Evolutionary conservation across 768 basidiomycete species (phyloP).

Genomic region (Candolleomyces aberdarensis): DNA sequence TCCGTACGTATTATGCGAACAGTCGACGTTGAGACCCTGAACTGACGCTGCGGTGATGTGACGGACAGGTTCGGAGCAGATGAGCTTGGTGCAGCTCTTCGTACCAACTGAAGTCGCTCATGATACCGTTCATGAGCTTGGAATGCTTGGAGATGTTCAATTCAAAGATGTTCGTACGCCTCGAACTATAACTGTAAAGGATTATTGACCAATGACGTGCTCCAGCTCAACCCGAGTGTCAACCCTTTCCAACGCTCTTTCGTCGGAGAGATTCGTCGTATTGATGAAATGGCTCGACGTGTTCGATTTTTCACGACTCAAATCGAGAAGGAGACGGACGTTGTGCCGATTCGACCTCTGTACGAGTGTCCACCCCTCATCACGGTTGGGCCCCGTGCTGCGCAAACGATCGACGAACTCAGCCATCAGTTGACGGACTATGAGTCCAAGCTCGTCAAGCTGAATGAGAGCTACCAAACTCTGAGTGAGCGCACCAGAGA

Average conservation of each 20-base stretch:
- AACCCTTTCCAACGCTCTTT: constrained; percentile 99
- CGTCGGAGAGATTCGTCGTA: constrained; percentile 90
- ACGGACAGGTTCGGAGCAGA: constrained; percentile 84
- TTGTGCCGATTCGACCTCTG: constrained; percentile 78
- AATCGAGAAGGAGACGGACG: constrained; percentile 82
- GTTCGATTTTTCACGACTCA: constrained; percentile 87
- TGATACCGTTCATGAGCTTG: constrained; percentile 92
- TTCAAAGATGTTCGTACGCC: constrained; percentile 83
- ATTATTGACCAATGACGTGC: neutral
- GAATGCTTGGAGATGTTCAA: constrained; percentile 92
- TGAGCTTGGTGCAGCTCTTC: constrained; percentile 97
- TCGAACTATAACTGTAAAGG: neutral
- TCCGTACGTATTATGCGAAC: constrained; percentile 54
- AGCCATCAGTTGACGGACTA: constrained; percentile 85
- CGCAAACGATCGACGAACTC: constrained; percentile 91
- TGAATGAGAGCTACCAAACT: constrained; percentile 92
- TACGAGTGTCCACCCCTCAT: constrained; percentile 84
- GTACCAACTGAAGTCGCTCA: constrained; percentile 97
- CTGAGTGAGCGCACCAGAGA: constrained; percentile 84
- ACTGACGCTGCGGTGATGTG: constrained; percentile 8
- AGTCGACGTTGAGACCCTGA: constrained; percentile 5
- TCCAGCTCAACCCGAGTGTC: constrained; percentile 86
- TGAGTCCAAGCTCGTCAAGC: constrained; percentile 77
- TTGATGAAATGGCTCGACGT: constrained; percentile 95
- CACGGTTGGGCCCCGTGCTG: constrained; percentile 87